Evolutionary conservation across 192 early-diverging fungal species (phyloP).

Genomic region (Coemansia sp.): DNA sequence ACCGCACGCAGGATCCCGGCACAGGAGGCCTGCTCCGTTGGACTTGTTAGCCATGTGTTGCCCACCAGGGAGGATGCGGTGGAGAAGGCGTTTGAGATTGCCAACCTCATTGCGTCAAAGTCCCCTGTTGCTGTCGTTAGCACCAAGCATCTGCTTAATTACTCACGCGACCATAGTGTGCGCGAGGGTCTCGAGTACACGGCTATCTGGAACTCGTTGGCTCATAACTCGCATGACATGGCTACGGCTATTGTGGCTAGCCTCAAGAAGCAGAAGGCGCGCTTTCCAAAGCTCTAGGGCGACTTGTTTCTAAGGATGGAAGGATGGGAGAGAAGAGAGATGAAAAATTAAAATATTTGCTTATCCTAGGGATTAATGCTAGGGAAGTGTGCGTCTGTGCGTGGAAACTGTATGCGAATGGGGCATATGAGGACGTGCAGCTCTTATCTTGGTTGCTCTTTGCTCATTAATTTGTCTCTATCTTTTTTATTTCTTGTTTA

Average conservation of each 20-base stretch:
- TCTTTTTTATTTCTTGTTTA: no score
- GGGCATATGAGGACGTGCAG: no score
- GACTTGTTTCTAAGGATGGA: no score
- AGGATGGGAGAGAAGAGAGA: no score
- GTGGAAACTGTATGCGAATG: no score
- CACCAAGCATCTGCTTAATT: constrained; percentile 89
- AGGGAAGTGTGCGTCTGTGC: no score
- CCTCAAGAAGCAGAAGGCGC: constrained; percentile 38
- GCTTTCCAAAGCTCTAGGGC: constrained; percentile 47
- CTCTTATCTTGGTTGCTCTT: no score
- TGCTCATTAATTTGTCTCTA: no score
- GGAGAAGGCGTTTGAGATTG: constrained; percentile 64
- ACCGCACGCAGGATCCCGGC: constrained; percentile 76
- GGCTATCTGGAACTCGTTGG: constrained; percentile 83
- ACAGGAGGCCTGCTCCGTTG: constrained; percentile 62
- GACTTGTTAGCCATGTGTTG: constrained; percentile 62
- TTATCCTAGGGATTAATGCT: no score
- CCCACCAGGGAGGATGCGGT: constrained; percentile 26
- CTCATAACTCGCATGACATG: constrained; percentile 70
- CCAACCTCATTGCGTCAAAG: constrained; percentile 78
- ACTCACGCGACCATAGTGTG: constrained; percentile 89
- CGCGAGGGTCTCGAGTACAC: constrained; percentile 86
- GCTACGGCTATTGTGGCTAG: constrained; percentile 37
- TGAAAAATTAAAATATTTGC: no score
- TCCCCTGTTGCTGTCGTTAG: constrained; percentile 84